Conservation (phyloP, 2,329 filamentous ascomycete species). For the Seiridium cupressi region DNA sequence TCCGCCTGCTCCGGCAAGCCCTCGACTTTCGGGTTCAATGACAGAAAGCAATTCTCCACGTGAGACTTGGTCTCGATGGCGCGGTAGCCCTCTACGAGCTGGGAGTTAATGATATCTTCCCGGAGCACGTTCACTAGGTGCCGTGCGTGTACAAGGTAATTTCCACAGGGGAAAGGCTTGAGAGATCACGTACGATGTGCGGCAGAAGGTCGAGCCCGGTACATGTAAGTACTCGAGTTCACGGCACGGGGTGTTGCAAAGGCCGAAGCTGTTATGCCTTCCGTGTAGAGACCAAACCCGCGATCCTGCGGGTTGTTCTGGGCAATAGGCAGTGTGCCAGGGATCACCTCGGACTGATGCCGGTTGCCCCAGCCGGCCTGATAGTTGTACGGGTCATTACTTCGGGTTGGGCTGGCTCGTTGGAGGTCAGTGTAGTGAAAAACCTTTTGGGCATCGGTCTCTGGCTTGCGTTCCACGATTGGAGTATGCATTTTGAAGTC, state of each 20-base stretch:
- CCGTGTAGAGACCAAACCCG: constrained; percentile 41
- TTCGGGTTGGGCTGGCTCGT: background rate
- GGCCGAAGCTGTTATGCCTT: constrained; percentile 41
- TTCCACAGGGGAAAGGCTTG: constrained; percentile 10
- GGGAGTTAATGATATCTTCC: too few relatives aligned
- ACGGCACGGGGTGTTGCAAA: constrained; percentile 38
- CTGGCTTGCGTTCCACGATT: background rate
- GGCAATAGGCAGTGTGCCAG: constrained; percentile 40
- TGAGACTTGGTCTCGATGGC: constrained; percentile 11
- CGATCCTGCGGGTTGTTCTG: constrained; percentile 40
- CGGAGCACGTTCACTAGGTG: too few relatives aligned
- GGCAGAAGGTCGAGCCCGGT: constrained; percentile 38
- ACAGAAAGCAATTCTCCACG: constrained; percentile 7
- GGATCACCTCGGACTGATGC: constrained; percentile 44
- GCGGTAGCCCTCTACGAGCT: constrained; percentile 1
- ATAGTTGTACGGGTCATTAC: constrained; percentile 45
- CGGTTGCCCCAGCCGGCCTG: constrained; percentile 56
- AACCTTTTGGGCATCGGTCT: background rate
- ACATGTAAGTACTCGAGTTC: constrained; percentile 43
- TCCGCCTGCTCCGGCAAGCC: background rate
- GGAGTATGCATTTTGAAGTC: too few relatives aligned
- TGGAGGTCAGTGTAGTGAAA: background rate
- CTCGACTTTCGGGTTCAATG: background rate
- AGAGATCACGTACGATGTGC: constrained; percentile 25
- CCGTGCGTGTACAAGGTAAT: too few relatives aligned